Conservation (phyloP, 768 basidiomycete genomes). For the Russula brevipes region DNA sequence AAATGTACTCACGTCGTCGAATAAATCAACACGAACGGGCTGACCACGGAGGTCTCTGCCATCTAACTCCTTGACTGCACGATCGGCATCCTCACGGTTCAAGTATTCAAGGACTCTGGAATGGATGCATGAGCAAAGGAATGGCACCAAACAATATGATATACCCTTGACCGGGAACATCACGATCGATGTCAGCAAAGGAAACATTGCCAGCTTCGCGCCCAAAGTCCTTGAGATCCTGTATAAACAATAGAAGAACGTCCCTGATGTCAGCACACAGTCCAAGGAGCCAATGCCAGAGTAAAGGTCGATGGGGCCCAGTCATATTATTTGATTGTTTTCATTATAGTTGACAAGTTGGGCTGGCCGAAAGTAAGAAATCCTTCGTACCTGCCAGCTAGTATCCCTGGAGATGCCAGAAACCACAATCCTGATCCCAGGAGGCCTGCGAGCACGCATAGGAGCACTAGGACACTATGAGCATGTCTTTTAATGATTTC, state of each 20-base stretch:
- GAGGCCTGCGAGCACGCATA: slow-evolving; percentile 67
- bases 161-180: slow-evolving; percentile 81
- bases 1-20: slow-evolving; percentile 50
- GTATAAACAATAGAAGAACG: slow-evolving; percentile 24
- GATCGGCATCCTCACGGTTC: slow-evolving; percentile 84
- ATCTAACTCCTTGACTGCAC: slow-evolving; percentile 83
- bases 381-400: slow-evolving; percentile 93
- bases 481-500: background rate
- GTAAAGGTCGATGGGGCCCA: background rate
- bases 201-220: slow-evolving; percentile 90
- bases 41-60: slow-evolving; percentile 84
- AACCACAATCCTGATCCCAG: slow-evolving; percentile 79
- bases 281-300: background rate
- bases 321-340: background rate
- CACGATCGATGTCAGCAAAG: slow-evolving; percentile 92
- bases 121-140: background rate
- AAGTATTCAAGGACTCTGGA: slow-evolving; percentile 85
- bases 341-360: background rate
- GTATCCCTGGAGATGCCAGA: slow-evolving; percentile 89
- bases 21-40: slow-evolving; percentile 63
- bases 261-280: slow-evolving; percentile 5
- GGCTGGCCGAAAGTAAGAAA: slow-evolving; percentile 24
- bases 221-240: slow-evolving; percentile 98
- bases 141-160: slow-evolving; percentile 28
- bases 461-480: slow-evolving; percentile 34